Base-by-base conservation (phyloP, 495 filamentous ascomycete species). In the Copromyces sp. region DNA sequence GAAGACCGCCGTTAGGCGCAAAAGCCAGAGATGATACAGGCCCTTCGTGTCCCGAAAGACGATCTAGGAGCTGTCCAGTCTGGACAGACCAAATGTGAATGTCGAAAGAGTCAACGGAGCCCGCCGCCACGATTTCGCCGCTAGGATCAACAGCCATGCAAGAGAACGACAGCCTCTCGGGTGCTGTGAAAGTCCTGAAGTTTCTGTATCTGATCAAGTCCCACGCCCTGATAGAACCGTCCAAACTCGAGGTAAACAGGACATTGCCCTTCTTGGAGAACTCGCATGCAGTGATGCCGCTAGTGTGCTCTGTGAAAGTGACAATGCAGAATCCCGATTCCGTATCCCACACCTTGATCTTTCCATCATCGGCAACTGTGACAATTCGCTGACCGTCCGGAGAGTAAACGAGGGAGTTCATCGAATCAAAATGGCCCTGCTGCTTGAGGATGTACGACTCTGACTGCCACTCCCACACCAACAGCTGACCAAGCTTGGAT, bases 401-500 rank as follows among this genome's bases (percentile, higher is more conserved):
- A 6, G 96, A 96, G 81, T 98, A 98, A 14, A 90, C 90, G 7
- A 99, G 84, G 9, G 95, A 85, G 81, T 97, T 98, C 89, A 98
- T 93, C n/a, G 93, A 90, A 78, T 99, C 96, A 68, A 96, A 92
- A 81, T 99, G 95, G 1, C 95, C 95, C 81, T 98, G 95, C 77
- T 99, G 95, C 81, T 98, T 99, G 41, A 99, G 82, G 71, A 99
- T 94, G 81, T 98, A 98, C n/a, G 96, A 98, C 80, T 99, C 95
- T 2, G 96, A 98, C 77, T 98, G 96, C 96, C 96, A 98, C 81
- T 99, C 95, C 95, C 95, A 99, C 35, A 99, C 96, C 42, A 99
- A 86, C 16, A 99, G 83, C 75, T 99, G 95, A 14, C 95, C 95
- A 37, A 96, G 87, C 71, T 95, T 95, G 17, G 96, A 97, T 5